Base-by-base conservation (phyloP, 1,284 basidiomycete genomes). In the Cryptococcus sp. region DNA sequence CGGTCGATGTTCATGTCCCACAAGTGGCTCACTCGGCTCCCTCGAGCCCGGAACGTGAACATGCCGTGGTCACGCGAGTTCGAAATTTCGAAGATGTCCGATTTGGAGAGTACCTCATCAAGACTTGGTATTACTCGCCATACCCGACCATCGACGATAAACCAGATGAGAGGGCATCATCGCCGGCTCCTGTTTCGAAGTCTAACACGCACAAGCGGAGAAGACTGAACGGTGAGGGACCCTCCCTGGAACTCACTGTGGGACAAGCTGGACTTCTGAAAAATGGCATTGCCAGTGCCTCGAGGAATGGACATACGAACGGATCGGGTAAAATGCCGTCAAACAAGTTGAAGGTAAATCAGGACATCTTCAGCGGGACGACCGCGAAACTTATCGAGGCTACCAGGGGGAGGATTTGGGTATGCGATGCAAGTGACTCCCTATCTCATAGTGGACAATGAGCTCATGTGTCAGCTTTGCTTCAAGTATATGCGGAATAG, bases 401-500 rank as follows among this genome's bases (percentile, higher is more conserved):
- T 14, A 63, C 61, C 0, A 59, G 66, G 46, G 69, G 70, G 1
- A 54, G 72, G 47, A 50, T 76, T 46, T 75, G 72, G 70, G 73
- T 67, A 2, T 76, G 75, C 39, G 74, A 76, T 60, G 66, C 73
- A 54, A 59, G 71, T 63, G 16, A 18, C 22, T 21, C 13, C 11
- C 41, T 43, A 5, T 11, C 10, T 34, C 23, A 40, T 14, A 16
- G 24, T 48, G n/a, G 16, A 21, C 11, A 21, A 43, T 21, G 7
- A 43, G 21, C 41, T 25, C 25, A 9, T 18, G 19, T 10, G 1
- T 1, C 49, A 75, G 73, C 82, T 86, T 52, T 98, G 94, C 77
- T 96, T 98, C 84, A 97, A 96, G 76, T 98, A 98, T 73, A 91
- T 93, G 86, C 78, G 83, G 2, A 85, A 90, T 39, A 81, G 83